Evolutionary conservation across 148 eudicot genomes (phyloP).

Genomic region (Fagopyrum tataricum): DNA sequence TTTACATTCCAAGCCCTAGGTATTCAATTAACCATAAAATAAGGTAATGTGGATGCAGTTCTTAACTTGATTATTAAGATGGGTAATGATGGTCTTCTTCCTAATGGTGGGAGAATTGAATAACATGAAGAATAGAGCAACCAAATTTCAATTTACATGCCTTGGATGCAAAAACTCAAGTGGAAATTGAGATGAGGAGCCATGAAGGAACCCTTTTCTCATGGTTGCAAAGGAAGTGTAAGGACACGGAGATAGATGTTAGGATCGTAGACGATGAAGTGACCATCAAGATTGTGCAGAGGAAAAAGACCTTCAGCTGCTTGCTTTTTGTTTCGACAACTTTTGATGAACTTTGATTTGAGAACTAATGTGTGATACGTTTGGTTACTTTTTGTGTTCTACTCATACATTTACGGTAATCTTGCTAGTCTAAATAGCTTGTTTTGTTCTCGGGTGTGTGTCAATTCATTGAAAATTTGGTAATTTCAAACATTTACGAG

Average conservation of each 20-base stretch:
- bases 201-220: conserved; percentile 25
- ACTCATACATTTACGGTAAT: too few species aligned
- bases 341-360: background rate
- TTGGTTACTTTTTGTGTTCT: too few species aligned
- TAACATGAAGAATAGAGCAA: background rate
- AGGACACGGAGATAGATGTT: conserved; percentile 78
- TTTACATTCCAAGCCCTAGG: too few species aligned
- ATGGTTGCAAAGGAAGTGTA: conserved; percentile 82
- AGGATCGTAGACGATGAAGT: conserved; percentile 34
- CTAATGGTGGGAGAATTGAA: conserved; percentile 45
- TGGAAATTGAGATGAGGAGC: background rate
- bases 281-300: conserved; percentile 3
- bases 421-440: too few species aligned
- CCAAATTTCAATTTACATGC: background rate
- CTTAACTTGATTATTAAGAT: conserved; percentile 62
- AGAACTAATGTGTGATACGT: background rate
- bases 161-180: background rate
- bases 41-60: conserved; percentile 83
- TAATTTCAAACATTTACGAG: too few species aligned
- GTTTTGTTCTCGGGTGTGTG: too few species aligned
- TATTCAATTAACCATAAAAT: conserved; percentile 67
- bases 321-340: background rate
- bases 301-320: conserved; percentile 3
- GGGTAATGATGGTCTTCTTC: conserved; percentile 91
- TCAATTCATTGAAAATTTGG: too few species aligned